Evolutionary conservation across 1,284 basidiomycete genomes (phyloP), one percentile per base, ranked within the genome.

Genomic region (Tilletia caries): DNA sequence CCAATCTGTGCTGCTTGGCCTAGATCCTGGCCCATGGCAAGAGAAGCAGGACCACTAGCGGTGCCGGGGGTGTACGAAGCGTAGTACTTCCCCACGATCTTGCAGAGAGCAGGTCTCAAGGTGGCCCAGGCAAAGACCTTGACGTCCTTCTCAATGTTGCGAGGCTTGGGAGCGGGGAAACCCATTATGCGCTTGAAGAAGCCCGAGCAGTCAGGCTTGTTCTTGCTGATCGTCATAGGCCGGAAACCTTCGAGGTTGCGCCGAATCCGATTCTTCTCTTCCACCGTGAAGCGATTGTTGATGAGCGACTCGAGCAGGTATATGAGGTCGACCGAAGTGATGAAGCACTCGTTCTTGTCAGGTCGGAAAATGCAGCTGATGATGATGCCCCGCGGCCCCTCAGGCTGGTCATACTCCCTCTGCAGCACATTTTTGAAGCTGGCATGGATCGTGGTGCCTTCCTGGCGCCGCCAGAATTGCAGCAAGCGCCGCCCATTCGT

Each of bases 171-270:
- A 68, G 91, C 89, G 0, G 92, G 92, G 80, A 96, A 95, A 69
- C 91, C 89, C 95, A 98, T 97, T 85, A 98, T 94, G 74, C 89
- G 88, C 84, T 92, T 90, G 87, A 97, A 98, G 85, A 97, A 93
- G 29, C 87, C 86, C 78, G 92, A 91, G 72, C 88, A 90, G 5
- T 90, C 91, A 0, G 87, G 84, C 78, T 92, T 91, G 80, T 89
- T 89, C 85, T 97, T 98, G 62, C 91, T 91, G 4, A 97, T 89
- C 0, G 95, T 97, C 70, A 89, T 91, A 0, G 95, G 95, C 66
- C 90, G 88, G 82, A 96, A 91, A 25, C 92, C 92, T 84, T 98
- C 94, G 43, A 98, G 86, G 83, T 97, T 97, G 69, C 95, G 88
- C 67, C 95, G 87, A 76, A 97, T 96, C 50, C 95, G 88, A 81